Base-by-base conservation (phyloP, 768 basidiomycete species). In the Phlebiopsis flavidoalba region DNA sequence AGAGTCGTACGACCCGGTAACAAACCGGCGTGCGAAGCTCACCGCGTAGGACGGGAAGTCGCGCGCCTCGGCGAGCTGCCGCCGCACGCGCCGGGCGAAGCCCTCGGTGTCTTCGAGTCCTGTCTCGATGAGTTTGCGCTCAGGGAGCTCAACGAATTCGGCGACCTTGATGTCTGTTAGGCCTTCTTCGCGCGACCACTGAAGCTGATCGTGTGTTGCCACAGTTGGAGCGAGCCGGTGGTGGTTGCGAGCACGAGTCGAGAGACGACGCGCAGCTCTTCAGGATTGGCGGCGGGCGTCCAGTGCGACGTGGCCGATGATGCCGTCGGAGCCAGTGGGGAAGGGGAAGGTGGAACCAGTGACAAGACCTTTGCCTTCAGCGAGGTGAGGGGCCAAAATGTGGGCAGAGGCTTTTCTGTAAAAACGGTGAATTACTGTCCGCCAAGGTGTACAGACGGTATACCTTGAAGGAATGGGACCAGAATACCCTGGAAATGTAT, bases 181-280 rank as follows among this genome's bases (percentile, higher is more conserved):
- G 1, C 83, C 80, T 69, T 98, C 95, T 68, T 96, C 94, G 52
- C 94, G 80, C 0, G 81, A 82, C 93, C 93, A 96, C 31, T 80
- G 77, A 31, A 84, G 74, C 37, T 76, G 68, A 31, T 83, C 76
- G 22, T 82, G 79, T n/a, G 26, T 51, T 83, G 75, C 89, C 92
- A 92, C 8, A 88, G 73, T 65, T 94, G 89, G 26, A 95, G 66
- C 4, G 90, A 78, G 10, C 92, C 93, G 1, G 88, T 87, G n/a
- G 83, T 82, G 0, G 90, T 90, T 1, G 86, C 85, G 19, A 93
- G 58, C 19, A 86, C 70, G 6, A 86, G 60, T 17, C 80, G 76
- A 0, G 79, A 67, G 8, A 77, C 63, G 17, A 80, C 74, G 7
- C 68, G 73, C 57, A 66, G 65, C 4, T 71, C 71, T 33, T 73